Conservation (phyloP, 2,329 filamentous ascomycete genomes). For the Pseudogymnoascus sp. region DNA sequence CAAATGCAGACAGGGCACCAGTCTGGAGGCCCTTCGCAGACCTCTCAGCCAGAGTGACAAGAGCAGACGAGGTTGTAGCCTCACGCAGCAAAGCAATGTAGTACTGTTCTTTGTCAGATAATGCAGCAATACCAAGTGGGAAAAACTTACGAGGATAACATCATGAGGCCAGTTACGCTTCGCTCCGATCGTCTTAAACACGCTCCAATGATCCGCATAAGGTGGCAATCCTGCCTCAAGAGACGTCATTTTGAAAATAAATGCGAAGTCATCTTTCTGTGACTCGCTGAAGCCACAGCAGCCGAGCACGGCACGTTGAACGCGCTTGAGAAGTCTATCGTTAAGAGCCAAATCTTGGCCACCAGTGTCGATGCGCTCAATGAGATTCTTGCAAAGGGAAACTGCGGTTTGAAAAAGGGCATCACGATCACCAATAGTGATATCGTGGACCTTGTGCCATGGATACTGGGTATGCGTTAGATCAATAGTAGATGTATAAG, state of each 20-base stretch:
- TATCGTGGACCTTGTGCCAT: constrained; percentile 50
- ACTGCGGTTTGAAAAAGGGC: constrained; percentile 45
- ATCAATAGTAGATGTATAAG: background rate
- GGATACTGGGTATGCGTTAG: constrained; percentile 40
- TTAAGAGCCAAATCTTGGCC: constrained; percentile 41
- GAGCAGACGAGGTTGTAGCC: constrained; percentile 39
- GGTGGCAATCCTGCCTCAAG: constrained; percentile 41
- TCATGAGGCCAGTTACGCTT: constrained; percentile 44
- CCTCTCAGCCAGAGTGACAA: constrained; percentile 37
- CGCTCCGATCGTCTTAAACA: constrained; percentile 45
- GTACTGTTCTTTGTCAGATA: constrained; percentile 35
- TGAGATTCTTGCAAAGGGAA: constrained; percentile 42
- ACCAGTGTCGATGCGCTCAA: constrained; percentile 34
- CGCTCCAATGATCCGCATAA: constrained; percentile 42
- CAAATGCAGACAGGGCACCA: constrained; percentile 34
- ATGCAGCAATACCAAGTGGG: background rate
- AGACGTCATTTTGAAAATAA: constrained; percentile 32
- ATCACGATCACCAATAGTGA: constrained; percentile 52
- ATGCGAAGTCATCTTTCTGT: constrained; percentile 55
- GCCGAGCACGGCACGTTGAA: constrained; percentile 44
- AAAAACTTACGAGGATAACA: constrained; percentile 45
- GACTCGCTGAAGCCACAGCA: constrained; percentile 54
- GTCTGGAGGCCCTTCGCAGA: constrained; percentile 19
- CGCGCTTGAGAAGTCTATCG: constrained; percentile 45
- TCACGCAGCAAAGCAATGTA: constrained; percentile 50